These are phyloP conservation scores for Blastocystis sp. DNA, from an alignment of 352 stramenopile species.

Conservation along the genomic window DNA sequence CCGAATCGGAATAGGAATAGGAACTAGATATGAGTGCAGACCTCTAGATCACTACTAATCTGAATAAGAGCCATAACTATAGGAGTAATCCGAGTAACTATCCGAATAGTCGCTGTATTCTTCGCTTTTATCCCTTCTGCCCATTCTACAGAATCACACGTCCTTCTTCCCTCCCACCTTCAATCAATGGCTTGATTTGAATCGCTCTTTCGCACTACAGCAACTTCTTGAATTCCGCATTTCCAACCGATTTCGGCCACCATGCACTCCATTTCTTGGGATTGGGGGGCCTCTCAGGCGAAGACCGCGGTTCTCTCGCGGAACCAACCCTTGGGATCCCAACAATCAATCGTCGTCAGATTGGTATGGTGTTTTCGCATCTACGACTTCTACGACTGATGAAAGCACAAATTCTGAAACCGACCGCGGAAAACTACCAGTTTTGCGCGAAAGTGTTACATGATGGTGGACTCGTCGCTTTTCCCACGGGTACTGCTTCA, in stretches of 20 bases:
- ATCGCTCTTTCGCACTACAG: no score
- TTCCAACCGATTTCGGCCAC: background rate
- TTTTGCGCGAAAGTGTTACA: slow-evolving; percentile 76
- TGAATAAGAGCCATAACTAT: slow-evolving; percentile 44
- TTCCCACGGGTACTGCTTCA: slow-evolving; percentile 81
- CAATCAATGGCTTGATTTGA: no score
- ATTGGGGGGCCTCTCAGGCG: no score
- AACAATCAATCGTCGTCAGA: no score
- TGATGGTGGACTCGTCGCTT: slow-evolving; percentile 82
- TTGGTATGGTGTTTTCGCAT: no score
- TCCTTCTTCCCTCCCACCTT: background rate
- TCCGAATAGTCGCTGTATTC: slow-evolving; percentile 56
- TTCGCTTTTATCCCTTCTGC: slow-evolving; percentile 11
- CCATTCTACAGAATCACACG: slow-evolving; percentile 3
- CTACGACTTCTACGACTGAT: slow-evolving; percentile 1
- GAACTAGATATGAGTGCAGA: slow-evolving; percentile 22
- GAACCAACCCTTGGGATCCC: no score
- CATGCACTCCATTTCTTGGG: no score
- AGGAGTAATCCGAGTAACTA: slow-evolving; percentile 61
- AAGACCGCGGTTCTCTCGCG: no score
- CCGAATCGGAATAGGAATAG: slow-evolving; percentile 60
- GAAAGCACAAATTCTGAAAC: slow-evolving; percentile 67
- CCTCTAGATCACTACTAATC: slow-evolving; percentile 30
- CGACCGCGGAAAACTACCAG: slow-evolving; percentile 53
- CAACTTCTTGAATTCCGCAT: background rate